A percentile compares a stretch with the other conserved stretches of the same genome.
phyloP scores from a whole-genome alignment of 495 filamentous ascomycete genomes.

The Platismatia glauca region DNA sequence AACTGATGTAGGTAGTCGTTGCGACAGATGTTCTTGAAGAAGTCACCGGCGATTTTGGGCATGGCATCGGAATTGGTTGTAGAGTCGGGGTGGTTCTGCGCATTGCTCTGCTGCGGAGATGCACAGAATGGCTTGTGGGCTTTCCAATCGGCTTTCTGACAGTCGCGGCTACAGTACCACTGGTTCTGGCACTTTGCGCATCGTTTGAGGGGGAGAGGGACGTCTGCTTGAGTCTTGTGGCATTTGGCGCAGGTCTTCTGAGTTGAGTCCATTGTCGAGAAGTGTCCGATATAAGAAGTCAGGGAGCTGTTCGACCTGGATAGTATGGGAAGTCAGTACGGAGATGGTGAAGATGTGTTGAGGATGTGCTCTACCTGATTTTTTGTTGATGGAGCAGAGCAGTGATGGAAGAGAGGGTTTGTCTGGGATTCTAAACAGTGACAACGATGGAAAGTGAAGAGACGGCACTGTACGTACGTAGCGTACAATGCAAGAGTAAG shows the following conservation, averaged over 20 bases:
- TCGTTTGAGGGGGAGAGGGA: slow-evolving; percentile 24
- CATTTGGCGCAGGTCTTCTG: slow-evolving; percentile 3
- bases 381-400: neutral
- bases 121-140: slow-evolving; percentile 34
- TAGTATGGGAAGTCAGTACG: too few species aligned
- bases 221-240: neutral
- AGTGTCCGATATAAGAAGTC: neutral
- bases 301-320: neutral
- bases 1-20: slow-evolving; percentile 33
- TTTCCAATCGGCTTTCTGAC: slow-evolving; percentile 40
- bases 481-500: too few species aligned
- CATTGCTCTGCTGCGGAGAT: slow-evolving; percentile 5
- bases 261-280: neutral
- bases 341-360: neutral
- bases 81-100: slow-evolving; percentile 6
- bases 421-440: too few species aligned
- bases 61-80: neutral
- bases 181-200: slow-evolving; percentile 35
- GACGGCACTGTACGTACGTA: too few species aligned
- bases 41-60: slow-evolving; percentile 2
- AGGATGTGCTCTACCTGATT: neutral
- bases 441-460: too few species aligned
- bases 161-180: slow-evolving; percentile 39
- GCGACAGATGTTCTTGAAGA: slow-evolving; percentile 26
- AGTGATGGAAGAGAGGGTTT: neutral